A percentile compares a stretch with the other conserved stretches of the same genome.
These are phyloP conservation scores for Chaetomium tenue DNA, from an alignment of 495 filamentous ascomycete genomes.

Conservation along the genomic window DNA sequence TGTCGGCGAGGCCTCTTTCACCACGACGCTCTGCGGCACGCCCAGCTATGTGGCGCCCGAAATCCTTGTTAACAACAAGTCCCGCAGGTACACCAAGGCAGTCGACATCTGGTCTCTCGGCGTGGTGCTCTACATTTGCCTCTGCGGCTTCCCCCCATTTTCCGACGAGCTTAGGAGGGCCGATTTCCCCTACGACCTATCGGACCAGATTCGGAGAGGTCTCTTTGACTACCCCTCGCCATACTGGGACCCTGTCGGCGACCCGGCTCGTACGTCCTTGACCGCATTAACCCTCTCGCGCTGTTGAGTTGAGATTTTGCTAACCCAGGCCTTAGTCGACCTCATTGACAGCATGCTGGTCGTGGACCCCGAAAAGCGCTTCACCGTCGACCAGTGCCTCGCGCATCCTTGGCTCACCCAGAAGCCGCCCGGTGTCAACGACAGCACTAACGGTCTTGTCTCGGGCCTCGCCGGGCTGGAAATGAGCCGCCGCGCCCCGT, in stretches of 20 bases:
- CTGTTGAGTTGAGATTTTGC: constrained; percentile 1
- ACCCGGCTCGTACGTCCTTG: constrained; percentile 62
- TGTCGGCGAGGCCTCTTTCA: constrained; percentile 97
- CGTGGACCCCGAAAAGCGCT: constrained; percentile 77
- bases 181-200: constrained; percentile 77
- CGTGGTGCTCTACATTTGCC: constrained; percentile 97
- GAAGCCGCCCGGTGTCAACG: constrained; percentile 55
- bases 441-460: constrained; percentile 92
- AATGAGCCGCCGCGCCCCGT: constrained; percentile 75
- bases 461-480: constrained; percentile 77
- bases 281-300: neutral
- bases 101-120: constrained; percentile 98
- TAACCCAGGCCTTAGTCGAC: constrained; percentile 55
- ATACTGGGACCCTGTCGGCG: constrained; percentile 93
- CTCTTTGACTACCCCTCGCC: constrained; percentile 93
- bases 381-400: constrained; percentile 85
- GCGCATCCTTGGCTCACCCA: constrained; percentile 84
- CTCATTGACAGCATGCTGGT: constrained; percentile 94
- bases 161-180: constrained; percentile 85
- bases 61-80: constrained; percentile 73
- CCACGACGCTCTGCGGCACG: constrained; percentile 94
- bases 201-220: constrained; percentile 85
- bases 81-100: constrained; percentile 87
- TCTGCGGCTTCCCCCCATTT: constrained; percentile 97
- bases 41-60: constrained; percentile 96